These are phyloP conservation scores for Groenewaldozyma salmanticensis DNA, from an alignment of 805 yeast species.

Conservation along the genomic window DNA sequence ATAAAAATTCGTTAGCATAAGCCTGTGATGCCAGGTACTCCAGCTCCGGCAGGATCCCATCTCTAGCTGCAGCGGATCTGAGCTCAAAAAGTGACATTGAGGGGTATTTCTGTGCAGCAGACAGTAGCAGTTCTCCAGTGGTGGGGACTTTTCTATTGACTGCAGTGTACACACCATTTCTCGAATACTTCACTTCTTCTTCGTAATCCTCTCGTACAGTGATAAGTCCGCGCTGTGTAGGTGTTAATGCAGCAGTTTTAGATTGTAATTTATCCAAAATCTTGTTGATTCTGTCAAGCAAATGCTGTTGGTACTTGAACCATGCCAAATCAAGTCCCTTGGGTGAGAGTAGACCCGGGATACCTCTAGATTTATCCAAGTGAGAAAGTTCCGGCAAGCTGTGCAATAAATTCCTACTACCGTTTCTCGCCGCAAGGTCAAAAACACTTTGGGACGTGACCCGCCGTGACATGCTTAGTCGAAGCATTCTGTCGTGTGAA, in stretches of 20 bases:
- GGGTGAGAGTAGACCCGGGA: constrained; percentile 53
- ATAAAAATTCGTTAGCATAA: constrained; percentile 84
- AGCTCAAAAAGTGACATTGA: background rate
- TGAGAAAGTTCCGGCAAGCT: constrained; percentile 15
- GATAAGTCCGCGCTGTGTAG: constrained; percentile 7
- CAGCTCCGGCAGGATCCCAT: constrained; percentile 2
- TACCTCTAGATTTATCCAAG: constrained; percentile 10
- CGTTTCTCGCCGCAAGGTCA: background rate
- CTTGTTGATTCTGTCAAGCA: constrained; percentile 23
- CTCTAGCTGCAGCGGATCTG: background rate
- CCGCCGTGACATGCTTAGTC: too few species aligned
- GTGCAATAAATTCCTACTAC: constrained; percentile 6
- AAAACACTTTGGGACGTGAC: too few species aligned
- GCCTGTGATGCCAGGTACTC: constrained; percentile 65
- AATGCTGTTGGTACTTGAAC: constrained; percentile 65
- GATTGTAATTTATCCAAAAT: constrained; percentile 5
- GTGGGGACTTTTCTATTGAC: background rate
- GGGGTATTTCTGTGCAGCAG: background rate
- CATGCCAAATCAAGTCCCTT: constrained; percentile 68
- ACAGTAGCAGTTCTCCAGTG: background rate
- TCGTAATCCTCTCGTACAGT: constrained; percentile 12
- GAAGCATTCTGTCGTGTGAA: too few species aligned
- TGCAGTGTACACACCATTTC: background rate
- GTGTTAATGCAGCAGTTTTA: constrained; percentile 8
- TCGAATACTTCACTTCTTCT: constrained; percentile 1